Evolutionary conservation across 2,329 filamentous ascomycete species (phyloP).

Genomic region (Xylaria sp.): DNA sequence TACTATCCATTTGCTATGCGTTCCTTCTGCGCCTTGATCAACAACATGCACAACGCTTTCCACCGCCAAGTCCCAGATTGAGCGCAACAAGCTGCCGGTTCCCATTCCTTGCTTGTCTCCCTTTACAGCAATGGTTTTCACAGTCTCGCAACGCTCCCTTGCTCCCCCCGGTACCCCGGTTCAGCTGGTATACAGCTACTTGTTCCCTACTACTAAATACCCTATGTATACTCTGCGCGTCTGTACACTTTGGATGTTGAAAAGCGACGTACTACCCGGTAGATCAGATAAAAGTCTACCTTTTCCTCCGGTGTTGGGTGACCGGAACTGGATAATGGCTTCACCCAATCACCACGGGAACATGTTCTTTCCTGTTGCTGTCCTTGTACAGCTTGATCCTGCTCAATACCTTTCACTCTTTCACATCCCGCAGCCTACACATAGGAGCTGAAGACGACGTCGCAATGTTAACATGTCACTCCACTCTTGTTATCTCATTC

Average conservation of each 20-base stretch:
- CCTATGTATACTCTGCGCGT: slow-evolving; percentile 21
- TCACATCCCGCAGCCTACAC: neutral
- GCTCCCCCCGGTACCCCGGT: slow-evolving; percentile 19
- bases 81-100: slow-evolving; percentile 30
- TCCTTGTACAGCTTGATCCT: neutral
- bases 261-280: slow-evolving; percentile 40
- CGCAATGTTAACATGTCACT: slow-evolving; percentile 40
- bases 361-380: slow-evolving; percentile 20
- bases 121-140: slow-evolving; percentile 17
- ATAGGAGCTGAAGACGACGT: slow-evolving; percentile 34
- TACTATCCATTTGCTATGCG: slow-evolving; percentile 57
- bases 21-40: slow-evolving; percentile 34
- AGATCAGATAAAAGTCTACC: slow-evolving; percentile 34
- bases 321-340: slow-evolving; percentile 42
- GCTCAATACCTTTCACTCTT: neutral
- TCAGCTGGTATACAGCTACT: too few relatives aligned
- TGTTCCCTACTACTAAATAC: slow-evolving; percentile 23
- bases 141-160: slow-evolving; percentile 27
- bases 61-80: slow-evolving; percentile 26
- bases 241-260: neutral
- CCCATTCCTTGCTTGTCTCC: slow-evolving; percentile 29
- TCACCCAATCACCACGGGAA: slow-evolving; percentile 35
- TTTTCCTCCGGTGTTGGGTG: slow-evolving; percentile 37
- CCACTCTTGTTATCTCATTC: slow-evolving; percentile 30
- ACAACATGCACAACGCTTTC: slow-evolving; percentile 33